Base-by-base conservation (phyloP, 1,284 basidiomycete genomes). In the Papiliotrema flavescens region DNA sequence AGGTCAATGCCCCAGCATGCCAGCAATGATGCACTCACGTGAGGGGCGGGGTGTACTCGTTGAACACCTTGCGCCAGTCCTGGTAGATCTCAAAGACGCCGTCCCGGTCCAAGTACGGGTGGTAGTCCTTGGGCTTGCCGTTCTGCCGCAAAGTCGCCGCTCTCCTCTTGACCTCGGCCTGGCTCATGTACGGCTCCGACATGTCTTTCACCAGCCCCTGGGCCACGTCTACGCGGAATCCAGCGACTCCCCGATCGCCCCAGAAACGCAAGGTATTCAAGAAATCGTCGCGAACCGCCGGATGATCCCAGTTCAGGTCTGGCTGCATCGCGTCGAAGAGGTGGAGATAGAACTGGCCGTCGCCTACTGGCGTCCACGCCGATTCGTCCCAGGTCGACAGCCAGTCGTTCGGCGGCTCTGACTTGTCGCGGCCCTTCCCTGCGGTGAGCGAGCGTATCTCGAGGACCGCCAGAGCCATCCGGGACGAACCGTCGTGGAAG, bases 241-340 rank as follows among this genome's bases (percentile, higher is more conserved):
- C 88, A 59, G 87, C 84, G 57, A 85, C 84, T 3, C 87, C 86
- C 55, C 83, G 78, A 51, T 84, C 80, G 23, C 85, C 79, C 87
- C 87, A 90, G 73, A 87, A 89, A 28, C 75, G 71, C 81, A 89
- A 85, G 39, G 84, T 72, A 35, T 83, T 81, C 76, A 80, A 83
- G n/a, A 88, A 81, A 2, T 84, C 85, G 41, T 81, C 75, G 20
- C 84, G 78, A 13, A 86, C 82, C 37, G 80, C 79, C 0, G 81
- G 79, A 66, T 86, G 85, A 45, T 86, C 83, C 86, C 86, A 89
- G 73, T 90, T 88, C 24, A 89, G 72, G 70, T 89, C 88, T 0
- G 87, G 88, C 74, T 89, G 88, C 58, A 84, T 81, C 15, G 78
- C 65, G 59, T 84, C 79, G 71, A 84, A 89, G 2, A 88, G 67